Base-by-base conservation (phyloP, 148 eudicot genomes). In the Beta vulgaris region DNA sequence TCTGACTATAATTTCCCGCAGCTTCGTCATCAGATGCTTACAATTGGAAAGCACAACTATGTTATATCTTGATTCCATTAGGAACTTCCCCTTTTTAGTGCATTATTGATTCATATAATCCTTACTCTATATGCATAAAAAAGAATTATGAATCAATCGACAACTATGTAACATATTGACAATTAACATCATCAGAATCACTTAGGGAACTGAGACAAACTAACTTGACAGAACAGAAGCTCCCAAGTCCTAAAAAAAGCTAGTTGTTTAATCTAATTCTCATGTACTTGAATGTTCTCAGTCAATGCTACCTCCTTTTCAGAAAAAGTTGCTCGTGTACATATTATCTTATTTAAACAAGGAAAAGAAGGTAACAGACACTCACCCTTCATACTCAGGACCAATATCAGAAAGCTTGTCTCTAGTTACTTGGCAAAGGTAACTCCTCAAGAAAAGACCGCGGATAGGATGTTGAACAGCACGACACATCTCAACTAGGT, bases 401-500 rank as follows among this genome's bases (percentile, higher is more conserved):
- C 90, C 97, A 81, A 95, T 86, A 78, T 90, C 96, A 55, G 97
- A 94, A 39, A 95, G 81, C 80, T 87, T 95, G 80, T 95, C 99
- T 90, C 96, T 82, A 37, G 92, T 90, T 72, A 95, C 85, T 88
- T 95, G 99, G 75, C 96, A 90, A 84, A 95, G 97, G 72, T 95
- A 95, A 83, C 97, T 95, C 86, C 99, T 85, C 49, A 95, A 81
- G 81, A 95, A 95, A 68, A 95, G 97, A 55, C 99, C 99, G 60
- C 96, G 97, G 68, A 92, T 81, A 76, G 99, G 99, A 88, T 95
- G 97, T 73, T 95, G 97, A 76, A 95, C 92, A 59, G 88, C 90
- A 64, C 93, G 99, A 81, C 93, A 90, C 96, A 95, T 92, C 86
- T 95, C 99, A 72, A 95, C 99, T 53, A 95, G 94, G 81, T 95